phyloP scores from a whole-genome alignment of 2,329 filamentous ascomycete genomes.

The Hysterium pulicare region DNA sequence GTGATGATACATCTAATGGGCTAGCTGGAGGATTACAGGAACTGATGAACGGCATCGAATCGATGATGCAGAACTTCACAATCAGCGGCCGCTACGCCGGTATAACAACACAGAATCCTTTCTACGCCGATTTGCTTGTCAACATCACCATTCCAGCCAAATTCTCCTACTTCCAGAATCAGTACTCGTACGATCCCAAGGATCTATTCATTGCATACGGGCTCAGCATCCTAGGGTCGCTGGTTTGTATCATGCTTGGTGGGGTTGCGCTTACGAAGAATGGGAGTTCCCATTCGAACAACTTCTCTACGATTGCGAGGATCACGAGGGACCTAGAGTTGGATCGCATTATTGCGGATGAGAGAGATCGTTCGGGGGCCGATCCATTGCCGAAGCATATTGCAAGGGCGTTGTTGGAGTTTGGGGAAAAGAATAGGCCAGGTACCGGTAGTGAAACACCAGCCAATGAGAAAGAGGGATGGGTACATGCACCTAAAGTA shows the following conservation, averaged over 20 bases:
- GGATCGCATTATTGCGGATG: background rate
- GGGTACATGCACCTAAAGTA: no score
- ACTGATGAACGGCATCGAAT: background rate
- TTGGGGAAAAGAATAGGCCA: background rate
- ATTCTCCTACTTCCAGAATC: background rate
- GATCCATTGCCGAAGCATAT: conserved; percentile 1
- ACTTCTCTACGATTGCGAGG: background rate
- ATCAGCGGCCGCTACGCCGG: background rate
- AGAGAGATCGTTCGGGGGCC: background rate
- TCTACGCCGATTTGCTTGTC: background rate
- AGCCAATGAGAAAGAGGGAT: no score
- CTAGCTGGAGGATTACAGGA: background rate
- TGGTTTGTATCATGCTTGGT: background rate
- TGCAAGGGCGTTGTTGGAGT: background rate
- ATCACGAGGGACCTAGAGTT: background rate
- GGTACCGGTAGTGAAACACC: no score
- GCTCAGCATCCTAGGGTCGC: background rate
- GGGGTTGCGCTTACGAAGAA: background rate
- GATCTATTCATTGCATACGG: background rate
- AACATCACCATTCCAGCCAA: background rate
- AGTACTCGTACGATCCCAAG: background rate
- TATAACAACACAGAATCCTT: background rate
- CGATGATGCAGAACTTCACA: background rate
- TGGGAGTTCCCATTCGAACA: background rate
- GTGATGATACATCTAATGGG: background rate